Conservation (phyloP, 345 rosid genomes). For the Sonneratia caseolaris region DNA sequence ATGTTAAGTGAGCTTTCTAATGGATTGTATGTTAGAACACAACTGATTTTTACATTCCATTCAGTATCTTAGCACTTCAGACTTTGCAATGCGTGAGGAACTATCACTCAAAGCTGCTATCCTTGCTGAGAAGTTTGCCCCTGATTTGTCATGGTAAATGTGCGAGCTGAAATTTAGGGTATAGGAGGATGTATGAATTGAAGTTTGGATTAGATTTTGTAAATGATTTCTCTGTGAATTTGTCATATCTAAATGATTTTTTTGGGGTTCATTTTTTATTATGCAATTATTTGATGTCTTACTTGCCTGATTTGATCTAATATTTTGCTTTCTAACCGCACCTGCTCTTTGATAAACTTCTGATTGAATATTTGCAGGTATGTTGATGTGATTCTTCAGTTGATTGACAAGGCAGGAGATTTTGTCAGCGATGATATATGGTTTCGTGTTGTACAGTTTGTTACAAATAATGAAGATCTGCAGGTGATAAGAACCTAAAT, state of each 20-base stretch:
- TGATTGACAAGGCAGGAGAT: constrained; percentile 99
- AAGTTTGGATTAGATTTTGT: not conserved
- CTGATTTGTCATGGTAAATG: constrained; percentile 94
- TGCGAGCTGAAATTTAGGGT: not conserved
- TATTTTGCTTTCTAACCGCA: too few relatives aligned
- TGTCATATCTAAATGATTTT: not conserved
- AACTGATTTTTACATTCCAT: constrained; percentile 14
- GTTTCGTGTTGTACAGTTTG: constrained; percentile 99
- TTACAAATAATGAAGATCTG: constrained; percentile 94
- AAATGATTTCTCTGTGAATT: not conserved
- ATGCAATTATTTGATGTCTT: not conserved
- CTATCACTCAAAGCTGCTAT: constrained; percentile 97
- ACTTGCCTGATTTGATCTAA: not conserved
- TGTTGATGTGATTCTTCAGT: constrained; percentile 96
- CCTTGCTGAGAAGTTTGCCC: constrained; percentile 99
- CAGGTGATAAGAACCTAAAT: constrained; percentile 51
- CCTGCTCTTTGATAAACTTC: constrained; percentile 5
- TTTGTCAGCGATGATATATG: constrained; percentile 98
- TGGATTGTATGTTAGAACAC: not conserved
- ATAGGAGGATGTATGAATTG: not conserved
- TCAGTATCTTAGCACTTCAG: constrained; percentile 97
- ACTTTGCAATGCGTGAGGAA: constrained; percentile 98
- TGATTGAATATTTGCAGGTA: constrained; percentile 45
- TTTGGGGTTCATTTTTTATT: not conserved
- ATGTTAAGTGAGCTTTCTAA: not conserved